Percentiles rank a stretch among this genome's conserved stretches.
These are phyloP conservation scores for Backusella mclennaniae DNA, from an alignment of 192 early-diverging fungal genomes.

Conservation along the genomic window DNA sequence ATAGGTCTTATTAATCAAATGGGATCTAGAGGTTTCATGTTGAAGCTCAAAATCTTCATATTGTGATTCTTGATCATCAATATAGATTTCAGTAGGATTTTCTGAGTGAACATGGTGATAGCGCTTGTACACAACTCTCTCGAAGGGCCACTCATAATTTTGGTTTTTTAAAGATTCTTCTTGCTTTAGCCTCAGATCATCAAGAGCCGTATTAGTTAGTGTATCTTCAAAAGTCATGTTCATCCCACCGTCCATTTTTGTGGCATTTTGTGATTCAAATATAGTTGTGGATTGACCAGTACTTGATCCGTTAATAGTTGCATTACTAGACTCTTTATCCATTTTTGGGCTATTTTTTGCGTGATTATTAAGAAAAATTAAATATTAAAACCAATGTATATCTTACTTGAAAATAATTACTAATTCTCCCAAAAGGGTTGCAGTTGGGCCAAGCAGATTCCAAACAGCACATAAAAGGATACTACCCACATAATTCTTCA, in stretches of 20 bases:
- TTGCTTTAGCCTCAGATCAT: conserved; percentile 9
- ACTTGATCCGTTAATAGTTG: not conserved
- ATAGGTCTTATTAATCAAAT: too few species aligned
- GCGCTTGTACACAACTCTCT: too few species aligned
- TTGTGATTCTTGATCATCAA: too few species aligned
- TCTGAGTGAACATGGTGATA: too few species aligned
- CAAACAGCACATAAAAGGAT: conserved; percentile 18
- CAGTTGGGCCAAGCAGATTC: conserved; percentile 17
- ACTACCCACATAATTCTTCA: conserved; percentile 13
- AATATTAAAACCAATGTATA: not conserved
- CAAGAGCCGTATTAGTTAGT: conserved; percentile 7
- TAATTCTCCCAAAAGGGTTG: conserved; percentile 14
- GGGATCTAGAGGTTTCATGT: too few species aligned
- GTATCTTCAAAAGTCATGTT: conserved; percentile 13
- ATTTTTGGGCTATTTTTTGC: conserved; percentile 8
- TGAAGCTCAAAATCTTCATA: too few species aligned
- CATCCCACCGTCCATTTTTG: not conserved
- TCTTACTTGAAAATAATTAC: conserved; percentile 23
- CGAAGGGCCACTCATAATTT: too few species aligned
- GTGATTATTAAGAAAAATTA: not conserved
- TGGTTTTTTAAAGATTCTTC: not conserved
- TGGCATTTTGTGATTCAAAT: not conserved
- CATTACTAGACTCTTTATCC: not conserved
- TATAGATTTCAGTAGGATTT: too few species aligned
- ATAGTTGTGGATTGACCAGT: not conserved